phyloP scores from a whole-genome alignment of 305 asterid genomes.

The Solanum hybrid region DNA sequence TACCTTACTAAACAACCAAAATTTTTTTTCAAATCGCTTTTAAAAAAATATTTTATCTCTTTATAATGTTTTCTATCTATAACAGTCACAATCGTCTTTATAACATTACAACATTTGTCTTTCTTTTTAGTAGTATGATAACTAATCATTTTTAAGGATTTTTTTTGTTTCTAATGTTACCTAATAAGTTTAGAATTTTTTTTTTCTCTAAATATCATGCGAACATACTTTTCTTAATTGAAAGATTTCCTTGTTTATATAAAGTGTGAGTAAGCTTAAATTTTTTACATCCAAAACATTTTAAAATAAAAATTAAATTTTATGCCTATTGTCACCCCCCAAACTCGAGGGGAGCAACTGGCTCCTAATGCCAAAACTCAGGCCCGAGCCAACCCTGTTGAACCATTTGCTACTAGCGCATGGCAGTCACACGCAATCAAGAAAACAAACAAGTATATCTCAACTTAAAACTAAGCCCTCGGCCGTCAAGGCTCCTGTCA shows the following conservation, averaged over 20 bases:
- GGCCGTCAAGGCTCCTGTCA: no score
- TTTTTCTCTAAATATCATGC: neutral
- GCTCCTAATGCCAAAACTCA: no score
- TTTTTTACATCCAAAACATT: neutral
- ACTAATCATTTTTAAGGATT: neutral
- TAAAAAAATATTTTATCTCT: neutral
- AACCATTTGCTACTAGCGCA: no score
- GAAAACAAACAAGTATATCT: no score
- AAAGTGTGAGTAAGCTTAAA: neutral
- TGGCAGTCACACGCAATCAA: no score
- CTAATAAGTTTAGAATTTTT: neutral
- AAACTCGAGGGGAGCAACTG: no score
- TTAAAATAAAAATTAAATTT: no score
- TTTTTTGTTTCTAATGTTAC: neutral
- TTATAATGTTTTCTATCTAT: neutral
- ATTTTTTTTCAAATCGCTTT: no score
- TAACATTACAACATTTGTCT: neutral
- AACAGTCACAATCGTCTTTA: neutral
- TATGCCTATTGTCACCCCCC: no score
- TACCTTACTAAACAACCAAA: neutral
- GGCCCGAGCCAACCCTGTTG: no score
- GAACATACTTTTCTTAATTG: neutral
- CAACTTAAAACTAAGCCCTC: no score
- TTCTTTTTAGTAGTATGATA: neutral
- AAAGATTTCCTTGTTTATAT: neutral